Base-by-base conservation (phyloP, 2,329 filamentous ascomycete species). In the Blastomyces emzantsi region DNA sequence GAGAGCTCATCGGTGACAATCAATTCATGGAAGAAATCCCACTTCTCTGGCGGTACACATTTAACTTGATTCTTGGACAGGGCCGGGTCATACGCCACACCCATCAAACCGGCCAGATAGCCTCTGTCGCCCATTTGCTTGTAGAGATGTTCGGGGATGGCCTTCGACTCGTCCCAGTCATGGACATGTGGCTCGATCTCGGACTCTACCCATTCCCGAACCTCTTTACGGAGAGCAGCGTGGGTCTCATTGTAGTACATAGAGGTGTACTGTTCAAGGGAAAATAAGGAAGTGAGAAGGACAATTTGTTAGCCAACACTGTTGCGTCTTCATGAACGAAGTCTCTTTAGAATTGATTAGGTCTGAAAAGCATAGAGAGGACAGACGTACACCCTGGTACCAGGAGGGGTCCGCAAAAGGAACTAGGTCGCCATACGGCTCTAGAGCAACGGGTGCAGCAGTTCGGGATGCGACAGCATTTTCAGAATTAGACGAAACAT, bases 11-110 rank as follows among this genome's bases (percentile, higher is more conserved):
- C 94, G 0, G 93, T 97, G 65, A 99, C 75, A 55, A 97, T 83
- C 85, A 97, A 84, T 83, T 99, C 94, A 79, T 99, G 94, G 87
- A 97, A 99, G 55, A 96, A 85, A 79, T 99, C 94, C 93, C 93
- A 99, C 75, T 94, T 88, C 79, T 97, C 91, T 0, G 90, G 81
- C 0, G 88, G 77, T 15, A 99, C 94, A 59, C 86, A 88, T 78
- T 89, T 85, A 70, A 97, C 85, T 6, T 82, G 80, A 73, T 88
- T 84, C 52, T 87, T 80, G 28, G 86, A 87, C 73, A 93, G 87
- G 69, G 96, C 80, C 65, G 82, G 84, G 17, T 90, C 92, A 79
- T 90, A 97, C 61, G 77, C 73, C 66, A 90, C 84, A 68, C 93
- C 94, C 67, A 99, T 82, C 64, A 97, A 82, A 69, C 94, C 94